Percentiles rank a stretch among this genome's conserved stretches.
phyloP scores from a whole-genome alignment of 768 basidiomycete species.

The Boletus rufocinnamomeus region DNA sequence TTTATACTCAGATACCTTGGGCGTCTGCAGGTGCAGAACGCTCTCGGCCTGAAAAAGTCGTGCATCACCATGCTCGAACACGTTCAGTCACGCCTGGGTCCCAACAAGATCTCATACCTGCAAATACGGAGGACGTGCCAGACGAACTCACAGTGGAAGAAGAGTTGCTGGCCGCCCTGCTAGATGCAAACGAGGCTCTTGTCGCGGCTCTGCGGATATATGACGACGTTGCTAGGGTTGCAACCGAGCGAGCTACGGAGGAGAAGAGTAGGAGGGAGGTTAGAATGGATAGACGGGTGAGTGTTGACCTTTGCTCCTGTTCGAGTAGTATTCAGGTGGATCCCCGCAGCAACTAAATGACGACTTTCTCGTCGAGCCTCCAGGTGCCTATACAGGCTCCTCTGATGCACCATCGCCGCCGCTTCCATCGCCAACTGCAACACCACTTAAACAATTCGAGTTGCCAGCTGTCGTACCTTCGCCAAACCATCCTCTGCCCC shows the following conservation, averaged over 20 bases:
- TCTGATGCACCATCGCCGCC: constrained; percentile 35
- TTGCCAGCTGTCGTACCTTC: constrained; percentile 34
- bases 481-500: constrained; percentile 41
- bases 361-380: constrained; percentile 26
- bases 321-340: constrained; percentile 23
- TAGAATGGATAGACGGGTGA: constrained; percentile 65
- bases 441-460: constrained; percentile 36
- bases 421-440: constrained; percentile 27
- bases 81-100: constrained; percentile 24
- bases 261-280: constrained; percentile 71
- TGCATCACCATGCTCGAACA: constrained; percentile 11
- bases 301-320: constrained; percentile 26
- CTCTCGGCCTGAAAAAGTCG: constrained; percentile 46
- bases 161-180: constrained; percentile 66
- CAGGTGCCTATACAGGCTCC: constrained; percentile 22
- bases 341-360: constrained; percentile 26
- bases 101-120: constrained; percentile 22
- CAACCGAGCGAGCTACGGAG: constrained; percentile 52
- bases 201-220: constrained; percentile 69
- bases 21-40: constrained; percentile 80
- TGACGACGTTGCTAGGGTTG: constrained; percentile 75
- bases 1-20: constrained; percentile 89
- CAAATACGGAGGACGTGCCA: constrained; percentile 36
- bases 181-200: constrained; percentile 74
- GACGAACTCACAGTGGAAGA: constrained; percentile 70